A percentile compares a stretch with the other conserved stretches of the same genome.
These are phyloP conservation scores for Gastroboletus turbinatus DNA, from an alignment of 1,284 basidiomycete genomes.

Conservation along the genomic window DNA sequence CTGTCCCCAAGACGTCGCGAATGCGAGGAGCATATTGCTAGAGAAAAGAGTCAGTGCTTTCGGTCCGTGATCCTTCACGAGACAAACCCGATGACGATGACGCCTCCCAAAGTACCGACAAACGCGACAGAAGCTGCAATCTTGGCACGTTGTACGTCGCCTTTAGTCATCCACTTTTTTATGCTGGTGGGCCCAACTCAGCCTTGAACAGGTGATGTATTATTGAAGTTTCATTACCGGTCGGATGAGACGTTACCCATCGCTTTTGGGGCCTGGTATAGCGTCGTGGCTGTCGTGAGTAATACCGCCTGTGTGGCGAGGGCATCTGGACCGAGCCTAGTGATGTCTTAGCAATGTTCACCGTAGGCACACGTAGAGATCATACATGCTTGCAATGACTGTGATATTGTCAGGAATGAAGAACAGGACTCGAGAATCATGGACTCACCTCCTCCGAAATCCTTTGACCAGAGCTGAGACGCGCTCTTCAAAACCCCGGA, in stretches of 20 bases:
- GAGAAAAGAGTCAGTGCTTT: background rate
- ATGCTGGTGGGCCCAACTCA: constrained; percentile 15
- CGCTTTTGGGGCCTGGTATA: constrained; percentile 26
- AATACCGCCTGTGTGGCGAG: constrained; percentile 31
- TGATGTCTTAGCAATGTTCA: constrained; percentile 3
- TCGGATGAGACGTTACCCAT: constrained; percentile 19
- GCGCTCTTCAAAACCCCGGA: constrained; percentile 25
- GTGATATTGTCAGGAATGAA: constrained; percentile 8
- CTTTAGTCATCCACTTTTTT: constrained; percentile 23
- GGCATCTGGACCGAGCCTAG: constrained; percentile 27
- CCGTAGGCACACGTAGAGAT: background rate
- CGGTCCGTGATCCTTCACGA: background rate
- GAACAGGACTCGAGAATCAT: background rate
- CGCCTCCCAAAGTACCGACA: constrained; percentile 16
- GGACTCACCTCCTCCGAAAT: constrained; percentile 28
- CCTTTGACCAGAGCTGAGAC: constrained; percentile 33
- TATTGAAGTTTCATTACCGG: constrained; percentile 22
- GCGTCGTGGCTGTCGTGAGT: constrained; percentile 25
- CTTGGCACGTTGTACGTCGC: constrained; percentile 25
- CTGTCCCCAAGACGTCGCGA: constrained; percentile 22
- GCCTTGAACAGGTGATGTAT: background rate
- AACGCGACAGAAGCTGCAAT: constrained; percentile 22
- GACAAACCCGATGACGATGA: constrained; percentile 21
- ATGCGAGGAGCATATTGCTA: constrained; percentile 22
- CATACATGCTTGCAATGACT: constrained; percentile 29